Base-by-base conservation (phyloP, 768 basidiomycete species). In the Tubosaeta sp. region DNA sequence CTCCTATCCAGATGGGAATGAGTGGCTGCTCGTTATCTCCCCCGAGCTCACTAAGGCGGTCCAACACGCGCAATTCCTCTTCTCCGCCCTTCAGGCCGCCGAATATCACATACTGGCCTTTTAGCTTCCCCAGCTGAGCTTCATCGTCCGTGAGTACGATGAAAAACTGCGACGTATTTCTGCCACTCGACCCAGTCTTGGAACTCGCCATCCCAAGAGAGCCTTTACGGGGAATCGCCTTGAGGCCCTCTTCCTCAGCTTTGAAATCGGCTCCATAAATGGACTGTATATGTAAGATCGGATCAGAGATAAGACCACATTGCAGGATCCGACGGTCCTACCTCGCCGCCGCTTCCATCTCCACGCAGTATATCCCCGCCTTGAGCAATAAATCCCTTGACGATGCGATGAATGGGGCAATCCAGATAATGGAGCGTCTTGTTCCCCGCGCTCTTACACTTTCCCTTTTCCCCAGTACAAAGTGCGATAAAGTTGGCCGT, bases 341-440 rank as follows among this genome's bases (percentile, higher is more conserved):
- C 74, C 74, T 81, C 79, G 13, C 80, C 80, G 1, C 78, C 77
- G 45, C 70, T 73, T 30, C 79, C 80, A 57, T 81, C 80, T 6
- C 73, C 71, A 39, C 79, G 60, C 19, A 78, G 79, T 34, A 80
- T 66, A 57, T 82, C 78, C 6, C 79, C 79, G n/a, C 76, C 75
- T 57, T 82, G 79, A 1, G 75, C 74, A 4, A 80, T 69, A 45
- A 79, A 81, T 13, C 69, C 77, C 53, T 69, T 67, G 40, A 75
- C 72, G 56, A 77, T 67, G 10, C 77, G 66, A 61, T 79, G 78
- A 1, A 82, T 67, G 25, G 73, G 73, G 32, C 66, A 71, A 3
- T 66, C 72, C 32, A 69, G 40, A 57, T 78, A 81, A 53, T 72
- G 70, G 45, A 80, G 60, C 30, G 59, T 69, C 60, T 74, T 76